Base-by-base conservation (phyloP, 495 filamentous ascomycete genomes). In the Sordaria brevicollis region DNA sequence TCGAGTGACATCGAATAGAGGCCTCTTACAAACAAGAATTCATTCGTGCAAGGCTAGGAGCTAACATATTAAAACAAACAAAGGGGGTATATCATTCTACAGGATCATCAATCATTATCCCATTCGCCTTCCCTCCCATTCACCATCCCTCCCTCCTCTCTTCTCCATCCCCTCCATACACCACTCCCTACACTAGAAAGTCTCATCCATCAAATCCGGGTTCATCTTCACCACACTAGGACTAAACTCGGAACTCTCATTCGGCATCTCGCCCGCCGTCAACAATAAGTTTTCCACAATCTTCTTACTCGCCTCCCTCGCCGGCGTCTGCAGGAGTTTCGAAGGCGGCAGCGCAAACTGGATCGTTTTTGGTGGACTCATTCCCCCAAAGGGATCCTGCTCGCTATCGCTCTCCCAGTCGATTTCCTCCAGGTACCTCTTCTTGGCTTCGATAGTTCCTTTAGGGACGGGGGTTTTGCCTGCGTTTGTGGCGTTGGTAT, bases 321-420 rank as follows among this genome's bases (percentile, higher is more conserved):
- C 93, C 92, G 95, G 95, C 31, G 95, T 99, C 74, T 95, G 93
- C 81, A 99, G 79, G 36, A 99, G 79, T 71, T 91, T 89, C 65
- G 89, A 91, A 75, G 93, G 91, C 69, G 94, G 94, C 69, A 99
- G 83, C 74, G 93, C 91, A 76, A 99, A 99, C 76, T 97, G 93
- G 78, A 99, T 97, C 33, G 95, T 99, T 81, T 97, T 97, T 0
- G 95, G 95, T 38, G 96, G 95, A 75, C 92, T 96, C 73, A 93
- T 87, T 0, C 88, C 92, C 2, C 85, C 85, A 43, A 88, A 87
- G 83, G 88, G 87, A 43, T 89, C 86, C 49, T 91, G 86, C 70
- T 86, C 84, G 66, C 82, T 83, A 66, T 86, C 83, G 69, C 87
- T 91, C 36, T 92, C 88, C 89, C 91, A 93, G 13, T 78, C 80